Evolutionary conservation across 169 alveolate species (phyloP).

Genomic region (Plasmodium billcollinsi): DNA sequence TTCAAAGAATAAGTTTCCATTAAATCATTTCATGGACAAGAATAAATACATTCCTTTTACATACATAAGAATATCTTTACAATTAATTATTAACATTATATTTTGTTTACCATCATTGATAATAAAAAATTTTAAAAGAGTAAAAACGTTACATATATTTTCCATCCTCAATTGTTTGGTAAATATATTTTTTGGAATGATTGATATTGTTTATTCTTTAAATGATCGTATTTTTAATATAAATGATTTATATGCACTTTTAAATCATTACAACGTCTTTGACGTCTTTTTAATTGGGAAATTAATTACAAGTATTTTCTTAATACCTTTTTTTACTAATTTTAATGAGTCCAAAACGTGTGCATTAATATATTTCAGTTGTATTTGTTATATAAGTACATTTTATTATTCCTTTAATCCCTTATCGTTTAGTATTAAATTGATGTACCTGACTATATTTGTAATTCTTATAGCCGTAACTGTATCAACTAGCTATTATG

Average conservation of each 20-base stretch:
- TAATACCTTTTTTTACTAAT: slow-evolving; percentile 68
- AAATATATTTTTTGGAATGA: slow-evolving; percentile 48
- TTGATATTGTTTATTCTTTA: slow-evolving; percentile 46
- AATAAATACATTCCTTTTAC: neutral
- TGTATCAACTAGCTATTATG: slow-evolving; percentile 18
- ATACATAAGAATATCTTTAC: slow-evolving; percentile 23
- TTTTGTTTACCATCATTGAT: slow-evolving; percentile 32
- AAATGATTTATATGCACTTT: slow-evolving; percentile 2
- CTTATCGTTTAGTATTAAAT: slow-evolving; percentile 32
- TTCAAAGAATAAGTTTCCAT: neutral
- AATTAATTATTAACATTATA: slow-evolving; percentile 10
- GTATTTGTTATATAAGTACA: slow-evolving; percentile 39
- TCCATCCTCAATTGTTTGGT: slow-evolving; percentile 34
- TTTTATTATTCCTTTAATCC: slow-evolving; percentile 48
- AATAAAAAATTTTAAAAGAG: slow-evolving; percentile 2
- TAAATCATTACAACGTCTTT: slow-evolving; percentile 32
- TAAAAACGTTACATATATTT: slow-evolving; percentile 14
- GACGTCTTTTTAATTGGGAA: slow-evolving; percentile 65
- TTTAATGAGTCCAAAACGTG: slow-evolving; percentile 33
- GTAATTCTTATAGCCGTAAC: slow-evolving; percentile 43
- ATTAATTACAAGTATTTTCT: slow-evolving; percentile 43
- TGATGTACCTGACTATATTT: slow-evolving; percentile 59
- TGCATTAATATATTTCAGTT: slow-evolving; percentile 21
- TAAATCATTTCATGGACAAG: slow-evolving; percentile 11
- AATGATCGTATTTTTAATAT: slow-evolving; percentile 17